Conservation (phyloP, 2,329 filamentous ascomycete species). For the Ophiostoma pallidulum region DNA sequence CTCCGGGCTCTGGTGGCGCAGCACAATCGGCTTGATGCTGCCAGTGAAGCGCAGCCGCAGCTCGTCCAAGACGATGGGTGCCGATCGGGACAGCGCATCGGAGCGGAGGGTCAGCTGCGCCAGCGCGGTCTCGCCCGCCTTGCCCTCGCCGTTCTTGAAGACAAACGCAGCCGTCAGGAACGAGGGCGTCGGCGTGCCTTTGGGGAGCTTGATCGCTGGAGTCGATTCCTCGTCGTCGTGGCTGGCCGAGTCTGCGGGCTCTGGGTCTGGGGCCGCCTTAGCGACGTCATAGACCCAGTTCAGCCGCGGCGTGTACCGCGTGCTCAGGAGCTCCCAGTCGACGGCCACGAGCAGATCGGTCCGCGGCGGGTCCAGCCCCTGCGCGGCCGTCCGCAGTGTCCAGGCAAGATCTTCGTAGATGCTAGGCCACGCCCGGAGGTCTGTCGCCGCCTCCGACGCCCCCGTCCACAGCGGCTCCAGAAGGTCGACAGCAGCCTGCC, state of each 20-base stretch:
- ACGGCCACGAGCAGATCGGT: slow-evolving; percentile 49
- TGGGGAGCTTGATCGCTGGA: slow-evolving; percentile 26
- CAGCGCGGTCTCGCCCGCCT: slow-evolving; percentile 49
- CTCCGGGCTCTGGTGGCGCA: slow-evolving; percentile 31
- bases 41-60: slow-evolving; percentile 49
- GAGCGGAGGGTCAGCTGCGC: slow-evolving; percentile 52
- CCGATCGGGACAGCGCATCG: slow-evolving; percentile 42
- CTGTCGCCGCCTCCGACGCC: slow-evolving; percentile 13
- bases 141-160: slow-evolving; percentile 49
- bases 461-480: slow-evolving; percentile 46
- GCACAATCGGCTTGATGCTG: slow-evolving; percentile 43
- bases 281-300: slow-evolving; percentile 54
- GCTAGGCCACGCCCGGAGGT: slow-evolving; percentile 50
- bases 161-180: slow-evolving; percentile 35
- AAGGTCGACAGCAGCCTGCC: slow-evolving; percentile 44
- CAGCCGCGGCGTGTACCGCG: slow-evolving; percentile 42
- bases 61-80: slow-evolving; percentile 41
- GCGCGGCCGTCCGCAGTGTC: slow-evolving; percentile 49
- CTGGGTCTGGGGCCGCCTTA: slow-evolving; percentile 42
- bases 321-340: slow-evolving; percentile 56
- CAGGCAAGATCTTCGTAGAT: slow-evolving; percentile 52
- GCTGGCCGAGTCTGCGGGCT: slow-evolving; percentile 19
- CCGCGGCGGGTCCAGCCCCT: slow-evolving; percentile 33
- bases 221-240: neutral
- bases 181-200: slow-evolving; percentile 29